Evolutionary conservation across 768 basidiomycete genomes (phyloP), one percentile per base, ranked within the genome.

Genomic region (Russula virescens): DNA sequence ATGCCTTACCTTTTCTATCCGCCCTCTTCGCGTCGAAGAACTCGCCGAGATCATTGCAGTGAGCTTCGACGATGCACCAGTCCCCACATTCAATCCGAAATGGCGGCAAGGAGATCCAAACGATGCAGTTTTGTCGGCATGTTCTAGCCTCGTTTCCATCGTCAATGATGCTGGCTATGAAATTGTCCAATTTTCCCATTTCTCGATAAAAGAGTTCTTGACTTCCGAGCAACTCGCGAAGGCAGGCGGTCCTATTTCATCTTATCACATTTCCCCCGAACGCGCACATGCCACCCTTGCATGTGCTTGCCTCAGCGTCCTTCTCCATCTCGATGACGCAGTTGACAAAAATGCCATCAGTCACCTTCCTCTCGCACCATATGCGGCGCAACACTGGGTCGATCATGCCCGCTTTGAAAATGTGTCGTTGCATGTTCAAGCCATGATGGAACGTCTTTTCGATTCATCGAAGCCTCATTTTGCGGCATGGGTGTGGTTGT

Each of bases 171-270:
- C 19, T 25, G 61, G 49, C 23, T 35, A 5, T 1, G 9, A 25
- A 18, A 40, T 57, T 7, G 61, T 57, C 0, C 61, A 62, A 8
- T 62, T 62, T 18, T 46, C 61, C 0, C 61, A 62, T 16, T 62
- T 52, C 23, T 57, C 61, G 0, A 55, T 52, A 19, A 51, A 57
- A 18, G 61, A 62, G 25, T 62, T 46, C 55, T 45, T 62, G 34
- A 57, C 31, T 7, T 62, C 61, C 2, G 34, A 50, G 10, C 61
- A 42, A 19, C 48, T 62, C 5, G 31, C 42, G 6, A 28, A 2
- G 2, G 42, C 40, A 6, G 23, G 31, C 0, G 31, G 50, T 7
- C 31, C 19, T 2, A 21, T 62, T 35, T 52, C 55, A 10, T 16
- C 0, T 4, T 62, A 56, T 28, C 49, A 57, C 10, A 46, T 57